Percentiles rank a stretch among this genome's conserved stretches.
Conservation (phyloP, 352 stramenopile genomes). For the Ochromonadaceae sp. region DNA sequence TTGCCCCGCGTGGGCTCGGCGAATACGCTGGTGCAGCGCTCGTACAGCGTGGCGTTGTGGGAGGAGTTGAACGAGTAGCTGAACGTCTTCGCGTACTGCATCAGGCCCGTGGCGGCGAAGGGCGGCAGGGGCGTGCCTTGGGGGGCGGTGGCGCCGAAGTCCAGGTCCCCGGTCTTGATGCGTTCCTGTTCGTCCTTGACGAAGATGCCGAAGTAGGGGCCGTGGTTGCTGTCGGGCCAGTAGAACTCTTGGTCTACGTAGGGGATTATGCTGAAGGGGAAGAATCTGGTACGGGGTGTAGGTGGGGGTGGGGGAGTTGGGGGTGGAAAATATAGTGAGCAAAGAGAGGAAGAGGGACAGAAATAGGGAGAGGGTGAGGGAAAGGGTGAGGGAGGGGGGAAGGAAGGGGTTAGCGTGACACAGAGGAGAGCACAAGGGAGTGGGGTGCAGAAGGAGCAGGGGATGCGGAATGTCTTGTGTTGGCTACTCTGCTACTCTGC, state of each 20-base stretch:
- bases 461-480: no score
- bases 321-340: no score
- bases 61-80: slow-evolving; percentile 20
- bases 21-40: slow-evolving; percentile 49
- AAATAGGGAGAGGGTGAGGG: no score
- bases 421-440: no score
- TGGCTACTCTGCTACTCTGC: no score
- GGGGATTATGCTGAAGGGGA: slow-evolving; percentile 34
- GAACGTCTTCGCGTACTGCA: slow-evolving; percentile 39
- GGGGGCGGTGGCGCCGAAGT: neutral
- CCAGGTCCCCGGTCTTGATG: slow-evolving; percentile 27
- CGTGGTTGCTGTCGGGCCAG: slow-evolving; percentile 31
- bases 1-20: slow-evolving; percentile 58
- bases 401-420: neutral
- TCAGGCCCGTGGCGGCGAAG: slow-evolving; percentile 38
- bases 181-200: slow-evolving; percentile 30
- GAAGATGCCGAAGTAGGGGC: slow-evolving; percentile 34
- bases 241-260: slow-evolving; percentile 38
- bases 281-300: no score
- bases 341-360: no score
- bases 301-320: no score
- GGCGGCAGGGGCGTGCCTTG: slow-evolving; percentile 36
- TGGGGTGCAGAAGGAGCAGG: no score
- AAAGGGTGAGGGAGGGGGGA: no score
- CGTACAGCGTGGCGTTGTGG: slow-evolving; percentile 29